A percentile compares a stretch with the other conserved stretches of the same genome.
Conservation (phyloP, 2,329 filamentous ascomycete genomes). For the Colletotrichum simmondsii region DNA sequence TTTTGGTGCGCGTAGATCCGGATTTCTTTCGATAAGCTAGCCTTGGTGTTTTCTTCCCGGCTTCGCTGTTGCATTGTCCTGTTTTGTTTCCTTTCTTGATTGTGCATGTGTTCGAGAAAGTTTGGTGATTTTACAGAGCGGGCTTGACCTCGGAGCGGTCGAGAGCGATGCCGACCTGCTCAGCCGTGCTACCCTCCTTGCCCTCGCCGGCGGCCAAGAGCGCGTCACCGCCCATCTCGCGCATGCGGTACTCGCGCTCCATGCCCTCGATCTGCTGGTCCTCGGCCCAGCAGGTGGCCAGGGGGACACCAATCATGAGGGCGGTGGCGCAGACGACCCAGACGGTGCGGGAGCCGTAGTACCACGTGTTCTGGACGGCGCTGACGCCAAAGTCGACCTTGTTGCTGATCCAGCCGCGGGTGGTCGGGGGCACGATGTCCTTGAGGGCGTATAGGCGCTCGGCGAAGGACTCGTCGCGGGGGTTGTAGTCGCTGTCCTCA, state of each 20-base stretch:
- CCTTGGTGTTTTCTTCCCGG: conserved; percentile 20
- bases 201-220: conserved; percentile 62
- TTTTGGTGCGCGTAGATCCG: not conserved
- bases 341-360: conserved; percentile 81
- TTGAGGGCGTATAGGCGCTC: conserved; percentile 79
- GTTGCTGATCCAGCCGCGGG: conserved; percentile 75
- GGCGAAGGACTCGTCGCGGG: conserved; percentile 65
- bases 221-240: conserved; percentile 84
- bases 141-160: conserved; percentile 58
- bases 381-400: conserved; percentile 65
- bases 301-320: conserved; percentile 90
- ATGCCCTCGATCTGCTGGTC: conserved; percentile 97
- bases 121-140: conserved; percentile 54
- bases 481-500: conserved; percentile 78
- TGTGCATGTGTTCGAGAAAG: conserved; percentile 29
- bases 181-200: conserved; percentile 53
- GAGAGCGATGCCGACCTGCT: conserved; percentile 61
- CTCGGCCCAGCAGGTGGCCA: conserved; percentile 91
- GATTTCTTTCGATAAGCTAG: conserved; percentile 1
- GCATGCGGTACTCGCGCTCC: conserved; percentile 97
- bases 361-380: conserved; percentile 63
- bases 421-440: conserved; percentile 80
- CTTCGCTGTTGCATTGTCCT: conserved; percentile 22
- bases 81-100: conserved; percentile 5
- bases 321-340: conserved; percentile 94